phyloP scores from a whole-genome alignment of 352 stramenopile species.

The Pythium phragmitis region DNA sequence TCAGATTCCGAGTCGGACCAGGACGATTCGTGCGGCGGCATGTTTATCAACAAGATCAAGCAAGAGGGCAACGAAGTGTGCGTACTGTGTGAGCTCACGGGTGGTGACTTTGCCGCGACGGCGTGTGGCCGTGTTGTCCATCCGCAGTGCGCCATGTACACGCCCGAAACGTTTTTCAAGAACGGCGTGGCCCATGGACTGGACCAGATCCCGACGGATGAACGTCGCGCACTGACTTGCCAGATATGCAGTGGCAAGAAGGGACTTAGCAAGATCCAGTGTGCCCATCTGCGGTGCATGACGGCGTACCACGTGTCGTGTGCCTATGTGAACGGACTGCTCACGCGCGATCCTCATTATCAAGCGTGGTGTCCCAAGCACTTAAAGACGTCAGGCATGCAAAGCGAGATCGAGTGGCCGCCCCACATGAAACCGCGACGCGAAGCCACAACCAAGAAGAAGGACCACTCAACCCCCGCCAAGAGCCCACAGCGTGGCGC shows the following conservation, averaged over 20 bases:
- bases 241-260: conserved; percentile 58
- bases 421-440: conserved; percentile 40
- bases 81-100: conserved; percentile 68
- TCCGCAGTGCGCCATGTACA: conserved; percentile 82
- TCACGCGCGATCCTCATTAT: conserved; percentile 67
- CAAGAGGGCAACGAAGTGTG: conserved; percentile 70
- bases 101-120: conserved; percentile 75
- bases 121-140: conserved; percentile 62
- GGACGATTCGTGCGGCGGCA: conserved; percentile 61
- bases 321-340: conserved; percentile 66
- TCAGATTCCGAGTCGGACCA: conserved; percentile 44
- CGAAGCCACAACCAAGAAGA: conserved; percentile 14
- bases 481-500: conserved; percentile 30
- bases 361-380: conserved; percentile 76
- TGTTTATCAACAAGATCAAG: conserved; percentile 81
- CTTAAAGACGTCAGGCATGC: conserved; percentile 69
- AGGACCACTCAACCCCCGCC: conserved; percentile 21
- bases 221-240: conserved; percentile 53
- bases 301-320: conserved; percentile 70
- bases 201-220: conserved; percentile 42
- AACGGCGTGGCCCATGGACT: conserved; percentile 64
- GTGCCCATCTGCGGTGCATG: conserved; percentile 59
- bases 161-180: conserved; percentile 81
- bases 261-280: conserved; percentile 84
- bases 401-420: conserved; percentile 59